A percentile compares a stretch with the other conserved stretches of the same genome.
These are phyloP conservation scores for Amylocarpus encephaloides DNA, from an alignment of 2,329 filamentous ascomycete genomes.

Conservation along the genomic window DNA sequence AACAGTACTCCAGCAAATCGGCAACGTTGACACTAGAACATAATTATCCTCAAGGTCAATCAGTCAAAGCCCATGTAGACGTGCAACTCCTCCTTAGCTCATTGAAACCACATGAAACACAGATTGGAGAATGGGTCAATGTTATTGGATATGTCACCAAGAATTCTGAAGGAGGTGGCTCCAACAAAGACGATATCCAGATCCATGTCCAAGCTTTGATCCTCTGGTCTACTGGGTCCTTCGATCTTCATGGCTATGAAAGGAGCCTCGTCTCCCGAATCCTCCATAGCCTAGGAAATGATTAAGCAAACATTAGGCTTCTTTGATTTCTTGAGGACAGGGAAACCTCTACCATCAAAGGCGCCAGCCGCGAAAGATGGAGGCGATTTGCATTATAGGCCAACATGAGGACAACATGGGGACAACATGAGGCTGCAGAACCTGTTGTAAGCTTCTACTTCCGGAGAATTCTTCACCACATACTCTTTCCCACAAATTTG, in stretches of 20 bases:
- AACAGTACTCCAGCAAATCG: slow-evolving; percentile 46
- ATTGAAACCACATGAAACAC: slow-evolving; percentile 56
- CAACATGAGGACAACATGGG: too few species aligned
- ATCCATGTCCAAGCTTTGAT: slow-evolving; percentile 63
- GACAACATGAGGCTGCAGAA: too few species aligned
- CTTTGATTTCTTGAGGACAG: too few species aligned
- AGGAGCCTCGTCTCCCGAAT: slow-evolving; percentile 22
- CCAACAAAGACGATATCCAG: slow-evolving; percentile 30
- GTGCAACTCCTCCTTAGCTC: slow-evolving; percentile 63
- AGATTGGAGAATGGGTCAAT: slow-evolving; percentile 81
- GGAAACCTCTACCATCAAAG: too few species aligned
- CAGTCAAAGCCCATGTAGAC: slow-evolving; percentile 55
- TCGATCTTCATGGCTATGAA: slow-evolving; percentile 70
- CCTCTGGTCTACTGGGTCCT: slow-evolving; percentile 68
- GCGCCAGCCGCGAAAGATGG: too few species aligned
- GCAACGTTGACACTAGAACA: slow-evolving; percentile 65
- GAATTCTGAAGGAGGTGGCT: slow-evolving; percentile 2
- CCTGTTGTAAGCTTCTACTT: too few species aligned
- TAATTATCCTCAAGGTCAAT: slow-evolving; percentile 46
- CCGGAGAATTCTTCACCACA: too few species aligned
- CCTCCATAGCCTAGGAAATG: neutral
- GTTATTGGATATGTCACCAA: slow-evolving; percentile 70
- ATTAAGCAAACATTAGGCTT: too few species aligned
- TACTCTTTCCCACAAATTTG: too few species aligned
- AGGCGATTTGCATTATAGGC: too few species aligned